These are phyloP conservation scores for Botryotinia narcissicola DNA, from an alignment of 2,329 filamentous ascomycete species.

Conservation along the genomic window DNA sequence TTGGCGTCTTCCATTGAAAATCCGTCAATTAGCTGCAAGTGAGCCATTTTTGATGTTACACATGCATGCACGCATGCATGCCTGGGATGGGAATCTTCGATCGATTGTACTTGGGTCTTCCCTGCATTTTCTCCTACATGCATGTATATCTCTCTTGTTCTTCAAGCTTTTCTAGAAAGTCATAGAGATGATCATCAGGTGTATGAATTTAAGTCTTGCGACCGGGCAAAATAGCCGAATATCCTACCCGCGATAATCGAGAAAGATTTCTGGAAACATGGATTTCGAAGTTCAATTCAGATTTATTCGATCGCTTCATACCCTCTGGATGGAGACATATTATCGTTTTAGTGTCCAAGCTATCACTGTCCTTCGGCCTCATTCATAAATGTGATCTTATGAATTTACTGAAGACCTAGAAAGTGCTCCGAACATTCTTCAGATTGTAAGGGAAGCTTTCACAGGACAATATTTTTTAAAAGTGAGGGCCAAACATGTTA, in stretches of 20 bases:
- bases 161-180: not conserved
- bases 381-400: not conserved
- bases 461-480: not conserved
- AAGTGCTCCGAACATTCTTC: not conserved
- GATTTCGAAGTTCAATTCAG: not conserved
- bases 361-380: not conserved
- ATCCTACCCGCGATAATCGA: not conserved
- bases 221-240: not conserved
- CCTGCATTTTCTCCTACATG: not conserved
- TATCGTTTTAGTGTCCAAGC: not conserved
- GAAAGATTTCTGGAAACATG: not conserved
- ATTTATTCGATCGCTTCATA: not conserved
- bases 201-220: not conserved
- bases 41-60: not conserved
- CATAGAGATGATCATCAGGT: not conserved
- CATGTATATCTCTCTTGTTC: not conserved
- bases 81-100: not conserved
- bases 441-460: not conserved
- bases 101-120: not conserved
- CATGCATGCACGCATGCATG: not conserved
- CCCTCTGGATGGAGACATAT: not conserved
- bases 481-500: not conserved
- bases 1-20: not conserved
- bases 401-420: not conserved
- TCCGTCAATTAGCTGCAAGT: not conserved